Evolutionary conservation across 1,284 basidiomycete genomes (phyloP).

Genomic region (Malassezia sp.): DNA sequence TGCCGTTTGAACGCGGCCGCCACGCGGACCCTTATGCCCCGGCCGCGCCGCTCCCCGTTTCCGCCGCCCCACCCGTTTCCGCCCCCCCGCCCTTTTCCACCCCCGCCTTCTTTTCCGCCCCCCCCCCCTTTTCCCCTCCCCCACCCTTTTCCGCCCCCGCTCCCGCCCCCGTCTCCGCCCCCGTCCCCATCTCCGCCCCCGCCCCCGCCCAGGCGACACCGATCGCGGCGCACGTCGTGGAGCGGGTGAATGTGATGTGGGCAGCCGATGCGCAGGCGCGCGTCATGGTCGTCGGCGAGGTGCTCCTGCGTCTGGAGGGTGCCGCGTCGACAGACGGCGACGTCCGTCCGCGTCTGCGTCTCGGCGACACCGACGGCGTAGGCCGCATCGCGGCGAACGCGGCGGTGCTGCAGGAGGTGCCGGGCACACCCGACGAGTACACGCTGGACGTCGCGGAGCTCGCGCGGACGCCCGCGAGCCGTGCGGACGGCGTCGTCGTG

Average conservation of each 20-base stretch:
- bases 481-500: conserved; percentile 29
- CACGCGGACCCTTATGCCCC: no score
- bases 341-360: conserved; percentile 43
- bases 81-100: no score
- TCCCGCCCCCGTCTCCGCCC: background rate
- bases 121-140: background rate
- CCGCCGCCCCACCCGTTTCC: no score
- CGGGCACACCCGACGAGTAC: conserved; percentile 48
- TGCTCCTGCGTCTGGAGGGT: conserved; percentile 40
- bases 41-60: no score
- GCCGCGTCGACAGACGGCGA: background rate
- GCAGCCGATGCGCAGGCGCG: conserved; percentile 46
- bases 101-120: no score
- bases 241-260: conserved; percentile 51
- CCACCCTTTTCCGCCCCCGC: background rate
- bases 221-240: conserved; percentile 48
- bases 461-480: conserved; percentile 15
- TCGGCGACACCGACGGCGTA: conserved; percentile 50
- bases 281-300: conserved; percentile 52
- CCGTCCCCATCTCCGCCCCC: background rate
- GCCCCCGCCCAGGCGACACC: conserved; percentile 12
- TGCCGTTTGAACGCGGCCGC: no score
- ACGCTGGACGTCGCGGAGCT: conserved; percentile 48
- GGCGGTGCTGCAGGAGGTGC: conserved; percentile 47
- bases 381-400: conserved; percentile 53